phyloP scores from a whole-genome alignment of 192 early-diverging fungal genomes.

The Lobosporangium transversale region DNA sequence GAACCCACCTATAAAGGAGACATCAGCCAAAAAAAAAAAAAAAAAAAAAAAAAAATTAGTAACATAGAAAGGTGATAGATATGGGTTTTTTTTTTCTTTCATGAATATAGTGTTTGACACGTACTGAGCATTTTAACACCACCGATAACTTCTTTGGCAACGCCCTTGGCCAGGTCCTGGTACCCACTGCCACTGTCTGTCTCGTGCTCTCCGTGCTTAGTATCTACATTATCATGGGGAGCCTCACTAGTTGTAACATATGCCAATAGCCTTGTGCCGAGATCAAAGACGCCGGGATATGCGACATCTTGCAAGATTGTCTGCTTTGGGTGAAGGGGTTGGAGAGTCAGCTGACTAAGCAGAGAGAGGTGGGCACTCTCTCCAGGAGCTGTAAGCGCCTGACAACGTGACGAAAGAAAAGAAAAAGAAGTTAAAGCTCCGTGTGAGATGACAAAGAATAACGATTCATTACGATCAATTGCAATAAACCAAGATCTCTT shows the following conservation, averaged over 20 bases:
- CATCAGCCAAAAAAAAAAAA: background rate
- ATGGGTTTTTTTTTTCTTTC: background rate
- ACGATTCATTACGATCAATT: no score
- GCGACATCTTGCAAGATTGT: slow-evolving; percentile 62
- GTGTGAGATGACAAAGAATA: background rate
- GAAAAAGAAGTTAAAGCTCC: no score
- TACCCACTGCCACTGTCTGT: slow-evolving; percentile 34
- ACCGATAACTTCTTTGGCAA: slow-evolving; percentile 81
- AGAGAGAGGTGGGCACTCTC: slow-evolving; percentile 58
- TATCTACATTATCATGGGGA: slow-evolving; percentile 60
- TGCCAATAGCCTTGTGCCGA: slow-evolving; percentile 73
- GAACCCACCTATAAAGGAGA: slow-evolving; percentile 52
- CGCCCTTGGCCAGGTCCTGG: slow-evolving; percentile 71
- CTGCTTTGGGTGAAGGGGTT: slow-evolving; percentile 41
- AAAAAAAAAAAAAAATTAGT: background rate
- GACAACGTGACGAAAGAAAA: slow-evolving; percentile 7
- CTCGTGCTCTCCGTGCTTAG: slow-evolving; percentile 59
- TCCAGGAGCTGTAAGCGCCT: slow-evolving; percentile 39
- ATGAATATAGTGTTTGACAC: background rate
- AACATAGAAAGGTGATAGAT: background rate
- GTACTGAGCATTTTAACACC: slow-evolving; percentile 80
- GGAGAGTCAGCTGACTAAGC: slow-evolving; percentile 60
- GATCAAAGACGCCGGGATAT: slow-evolving; percentile 64
- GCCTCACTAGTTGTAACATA: slow-evolving; percentile 71
- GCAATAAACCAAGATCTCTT: no score